These are phyloP conservation scores for Phytomonas sp. DNA, from an alignment of 208 protist genomes.

Conservation along the genomic window DNA sequence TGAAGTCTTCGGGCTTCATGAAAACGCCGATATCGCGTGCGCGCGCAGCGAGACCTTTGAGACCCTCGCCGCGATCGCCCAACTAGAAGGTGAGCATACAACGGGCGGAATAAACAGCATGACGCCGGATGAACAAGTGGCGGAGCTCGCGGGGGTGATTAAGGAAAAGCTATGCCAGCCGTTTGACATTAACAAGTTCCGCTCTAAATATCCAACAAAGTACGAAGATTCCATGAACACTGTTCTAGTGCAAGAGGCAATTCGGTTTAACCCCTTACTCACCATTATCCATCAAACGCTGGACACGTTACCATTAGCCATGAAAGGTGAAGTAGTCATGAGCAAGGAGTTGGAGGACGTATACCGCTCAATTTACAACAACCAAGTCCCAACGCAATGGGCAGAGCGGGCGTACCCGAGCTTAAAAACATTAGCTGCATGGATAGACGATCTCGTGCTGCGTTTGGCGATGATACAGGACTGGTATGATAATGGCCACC, in stretches of 20 bases:
- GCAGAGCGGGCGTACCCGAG: conserved; percentile 89
- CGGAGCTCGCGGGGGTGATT: conserved; percentile 77
- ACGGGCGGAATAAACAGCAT: conserved; percentile 17
- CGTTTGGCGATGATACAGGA: conserved; percentile 89
- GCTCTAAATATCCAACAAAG: conserved; percentile 86
- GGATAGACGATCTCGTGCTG: conserved; percentile 91
- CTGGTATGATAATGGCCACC: conserved; percentile 93
- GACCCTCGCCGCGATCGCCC: conserved; percentile 78
- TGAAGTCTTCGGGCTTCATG: conserved; percentile 96
- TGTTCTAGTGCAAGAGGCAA: conserved; percentile 96
- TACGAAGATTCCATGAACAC: conserved; percentile 99
- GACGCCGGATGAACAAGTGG: conserved; percentile 80
- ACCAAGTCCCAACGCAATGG: conserved; percentile 93
- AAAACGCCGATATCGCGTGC: conserved; percentile 97
- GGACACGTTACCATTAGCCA: conserved; percentile 81
- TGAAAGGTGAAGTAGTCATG: conserved; percentile 98
- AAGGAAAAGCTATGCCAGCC: conserved; percentile 52
- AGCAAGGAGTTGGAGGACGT: conserved; percentile 93
- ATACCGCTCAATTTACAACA: conserved; percentile 91
- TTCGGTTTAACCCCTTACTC: conserved; percentile 94
- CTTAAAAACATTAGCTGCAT: conserved; percentile 91
- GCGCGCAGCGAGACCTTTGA: conserved; percentile 90
- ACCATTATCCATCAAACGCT: conserved; percentile 71
- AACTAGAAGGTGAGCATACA: conserved; percentile 64
- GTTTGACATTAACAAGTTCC: conserved; percentile 85